These are phyloP conservation scores for Rutstroemia sp. DNA, from an alignment of 2,329 filamentous ascomycete genomes.

Conservation along the genomic window DNA sequence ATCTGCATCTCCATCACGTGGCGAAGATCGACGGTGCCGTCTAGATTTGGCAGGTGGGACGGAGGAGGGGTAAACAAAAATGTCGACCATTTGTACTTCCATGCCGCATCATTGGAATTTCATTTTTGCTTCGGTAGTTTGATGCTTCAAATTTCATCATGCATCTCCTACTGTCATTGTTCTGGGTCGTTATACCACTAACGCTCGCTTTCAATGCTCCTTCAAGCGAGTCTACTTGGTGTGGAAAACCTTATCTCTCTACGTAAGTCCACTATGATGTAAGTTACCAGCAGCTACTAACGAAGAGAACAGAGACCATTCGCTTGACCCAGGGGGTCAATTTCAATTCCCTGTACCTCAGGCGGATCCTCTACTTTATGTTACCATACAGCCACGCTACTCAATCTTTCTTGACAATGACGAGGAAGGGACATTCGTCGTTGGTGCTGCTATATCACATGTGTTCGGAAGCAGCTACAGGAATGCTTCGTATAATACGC, in stretches of 20 bases:
- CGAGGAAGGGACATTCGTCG: constrained; percentile 32
- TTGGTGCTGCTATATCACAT: constrained; percentile 36
- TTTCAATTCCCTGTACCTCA: constrained; percentile 35
- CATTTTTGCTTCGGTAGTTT: background rate
- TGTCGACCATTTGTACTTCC: no score
- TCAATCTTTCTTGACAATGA: constrained; percentile 40
- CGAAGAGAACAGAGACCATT: constrained; percentile 32
- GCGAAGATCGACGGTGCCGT: background rate
- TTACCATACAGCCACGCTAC: constrained; percentile 39
- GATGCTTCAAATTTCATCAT: background rate
- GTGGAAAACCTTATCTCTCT: constrained; percentile 39
- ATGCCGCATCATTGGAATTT: no score
- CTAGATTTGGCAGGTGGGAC: background rate
- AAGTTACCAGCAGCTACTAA: background rate
- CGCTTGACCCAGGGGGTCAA: constrained; percentile 41
- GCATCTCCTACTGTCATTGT: background rate
- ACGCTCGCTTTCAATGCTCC: constrained; percentile 18
- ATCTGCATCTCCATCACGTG: background rate
- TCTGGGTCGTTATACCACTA: background rate
- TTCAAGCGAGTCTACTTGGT: constrained; percentile 23
- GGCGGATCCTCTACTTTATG: constrained; percentile 32
- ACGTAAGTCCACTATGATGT: constrained; percentile 25
- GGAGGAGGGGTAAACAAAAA: constrained; percentile 1
- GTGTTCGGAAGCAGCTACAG: constrained; percentile 31
- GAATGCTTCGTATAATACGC: constrained; percentile 18